phyloP scores from a whole-genome alignment of 129 eudicot genomes.

The Lactuca sativa region DNA sequence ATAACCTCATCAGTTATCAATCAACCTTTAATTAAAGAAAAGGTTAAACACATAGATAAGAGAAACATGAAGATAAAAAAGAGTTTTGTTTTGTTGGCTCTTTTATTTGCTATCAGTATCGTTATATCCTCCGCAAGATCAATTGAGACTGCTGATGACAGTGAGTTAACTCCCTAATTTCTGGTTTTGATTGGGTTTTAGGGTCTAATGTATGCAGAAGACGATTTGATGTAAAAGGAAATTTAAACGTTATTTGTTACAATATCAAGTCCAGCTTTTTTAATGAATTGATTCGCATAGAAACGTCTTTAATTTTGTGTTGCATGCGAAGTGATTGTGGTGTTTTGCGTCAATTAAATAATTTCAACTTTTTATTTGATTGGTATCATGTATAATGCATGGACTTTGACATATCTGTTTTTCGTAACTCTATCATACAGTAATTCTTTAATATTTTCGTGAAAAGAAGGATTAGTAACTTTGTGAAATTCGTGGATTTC shows the following conservation, averaged over 20 bases:
- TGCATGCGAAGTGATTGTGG: constrained; percentile 3
- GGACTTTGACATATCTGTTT: background rate
- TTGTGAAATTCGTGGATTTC: constrained; percentile 16
- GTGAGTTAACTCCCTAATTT: constrained; percentile 15
- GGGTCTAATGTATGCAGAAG: no score
- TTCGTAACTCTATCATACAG: background rate
- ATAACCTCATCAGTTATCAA: background rate
- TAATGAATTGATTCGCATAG: no score
- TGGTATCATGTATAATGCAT: background rate
- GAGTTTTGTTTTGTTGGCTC: constrained; percentile 31
- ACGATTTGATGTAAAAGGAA: no score
- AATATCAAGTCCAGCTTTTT: no score
- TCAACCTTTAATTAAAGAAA: background rate
- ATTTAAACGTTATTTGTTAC: no score
- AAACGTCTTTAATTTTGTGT: background rate
- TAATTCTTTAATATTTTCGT: background rate
- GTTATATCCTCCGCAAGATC: constrained; percentile 36
- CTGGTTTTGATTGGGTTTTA: background rate
- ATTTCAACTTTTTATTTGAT: background rate
- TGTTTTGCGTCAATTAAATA: background rate
- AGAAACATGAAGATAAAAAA: constrained; percentile 27
- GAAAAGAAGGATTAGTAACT: background rate
- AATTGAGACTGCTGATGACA: constrained; percentile 23
- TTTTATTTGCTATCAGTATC: constrained; percentile 31
- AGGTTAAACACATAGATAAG: background rate